These are phyloP conservation scores for Eimeria acervulina DNA, from an alignment of 169 alveolate species.

Conservation along the genomic window DNA sequence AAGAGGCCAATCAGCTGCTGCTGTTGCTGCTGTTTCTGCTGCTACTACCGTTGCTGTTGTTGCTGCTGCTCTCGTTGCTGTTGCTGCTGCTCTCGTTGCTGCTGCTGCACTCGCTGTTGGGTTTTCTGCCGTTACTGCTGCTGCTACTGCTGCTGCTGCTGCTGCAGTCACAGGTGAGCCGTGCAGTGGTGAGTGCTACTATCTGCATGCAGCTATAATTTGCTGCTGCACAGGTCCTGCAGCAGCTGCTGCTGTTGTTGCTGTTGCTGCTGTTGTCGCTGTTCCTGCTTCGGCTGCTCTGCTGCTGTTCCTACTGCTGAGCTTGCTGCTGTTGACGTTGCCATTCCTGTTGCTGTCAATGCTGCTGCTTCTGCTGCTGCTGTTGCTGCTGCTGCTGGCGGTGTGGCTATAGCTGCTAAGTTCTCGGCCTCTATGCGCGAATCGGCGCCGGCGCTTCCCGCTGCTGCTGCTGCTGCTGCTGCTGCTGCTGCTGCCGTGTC, in stretches of 20 bases:
- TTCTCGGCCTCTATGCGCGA: background rate
- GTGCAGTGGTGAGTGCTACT: too few relatives aligned
- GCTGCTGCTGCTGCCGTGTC: background rate
- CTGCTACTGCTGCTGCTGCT: background rate
- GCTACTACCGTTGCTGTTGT: background rate
- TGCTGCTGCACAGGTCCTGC: too few relatives aligned
- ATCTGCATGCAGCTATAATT: too few relatives aligned
- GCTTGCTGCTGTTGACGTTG: background rate
- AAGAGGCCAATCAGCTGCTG: background rate
- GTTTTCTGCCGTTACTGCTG: background rate
- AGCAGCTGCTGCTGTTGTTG: background rate
- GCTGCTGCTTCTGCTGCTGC: background rate
- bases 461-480: background rate
- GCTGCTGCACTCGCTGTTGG: too few relatives aligned
- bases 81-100: background rate
- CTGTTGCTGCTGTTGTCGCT: background rate
- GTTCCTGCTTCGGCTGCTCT: background rate
- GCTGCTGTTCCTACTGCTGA: background rate
- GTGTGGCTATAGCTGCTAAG: too few relatives aligned
- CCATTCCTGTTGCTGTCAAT: background rate
- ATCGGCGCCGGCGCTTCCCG: background rate
- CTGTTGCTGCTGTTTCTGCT: background rate
- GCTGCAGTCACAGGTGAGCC: background rate
- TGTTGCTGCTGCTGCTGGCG: background rate
- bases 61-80: too few relatives aligned